Evolutionary conservation across 192 early-diverging fungal species (phyloP).

Genomic region (Globomyces pollinis-pini): DNA sequence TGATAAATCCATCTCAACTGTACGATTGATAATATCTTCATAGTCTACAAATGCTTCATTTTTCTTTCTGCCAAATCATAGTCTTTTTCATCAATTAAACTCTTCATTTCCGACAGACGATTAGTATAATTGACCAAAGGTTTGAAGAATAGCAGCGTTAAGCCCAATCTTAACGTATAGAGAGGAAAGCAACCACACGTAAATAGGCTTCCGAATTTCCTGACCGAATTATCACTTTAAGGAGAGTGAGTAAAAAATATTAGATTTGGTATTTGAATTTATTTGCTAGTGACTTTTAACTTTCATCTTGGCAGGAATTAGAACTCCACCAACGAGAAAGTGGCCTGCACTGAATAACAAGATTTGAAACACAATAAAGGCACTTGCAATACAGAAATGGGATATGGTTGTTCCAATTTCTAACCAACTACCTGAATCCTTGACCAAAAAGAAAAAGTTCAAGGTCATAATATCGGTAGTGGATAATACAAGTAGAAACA

Average conservation of each 20-base stretch:
- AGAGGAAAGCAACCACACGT: no score
- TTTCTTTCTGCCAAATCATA: constrained; percentile 64
- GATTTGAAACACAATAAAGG: constrained; percentile 88
- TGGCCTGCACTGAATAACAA: constrained; percentile 75
- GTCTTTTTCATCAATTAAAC: constrained; percentile 47
- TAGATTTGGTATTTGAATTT: no score
- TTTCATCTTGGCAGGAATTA: constrained; percentile 23
- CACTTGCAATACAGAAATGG: constrained; percentile 88
- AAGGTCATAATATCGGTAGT: constrained; percentile 91
- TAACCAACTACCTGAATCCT: constrained; percentile 87
- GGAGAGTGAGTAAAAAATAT: no score
- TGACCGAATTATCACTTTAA: no score
- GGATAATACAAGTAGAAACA: constrained; percentile 78
- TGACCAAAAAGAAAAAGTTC: constrained; percentile 93
- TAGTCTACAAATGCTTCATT: constrained; percentile 64
- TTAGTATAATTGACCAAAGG: constrained; percentile 36
- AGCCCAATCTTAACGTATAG: no score
- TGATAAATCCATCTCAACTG: background rate
- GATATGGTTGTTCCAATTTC: constrained; percentile 95
- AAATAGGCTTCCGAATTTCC: no score
- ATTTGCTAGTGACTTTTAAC: no score
- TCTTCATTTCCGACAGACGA: constrained; percentile 33
- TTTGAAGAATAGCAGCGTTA: no score
- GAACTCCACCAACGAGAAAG: constrained; percentile 37
- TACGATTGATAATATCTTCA: constrained; percentile 84